Percentiles rank a stretch among this genome's conserved stretches.
These are phyloP conservation scores for Saccharomycopsis fermentans DNA, from an alignment of 805 yeast genomes.

Conservation along the genomic window DNA sequence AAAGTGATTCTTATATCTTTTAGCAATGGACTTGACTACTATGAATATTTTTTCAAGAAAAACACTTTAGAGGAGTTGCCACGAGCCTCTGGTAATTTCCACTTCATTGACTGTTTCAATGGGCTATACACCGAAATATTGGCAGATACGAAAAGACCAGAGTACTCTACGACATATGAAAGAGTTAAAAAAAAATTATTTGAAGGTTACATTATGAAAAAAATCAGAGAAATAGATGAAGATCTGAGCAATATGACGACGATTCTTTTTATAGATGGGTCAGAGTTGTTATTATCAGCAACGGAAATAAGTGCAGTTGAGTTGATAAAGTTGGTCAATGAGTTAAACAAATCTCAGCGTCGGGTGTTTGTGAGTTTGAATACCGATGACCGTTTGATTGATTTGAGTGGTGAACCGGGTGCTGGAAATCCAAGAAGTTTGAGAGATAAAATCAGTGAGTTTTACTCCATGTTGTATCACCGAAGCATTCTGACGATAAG, in stretches of 20 bases:
- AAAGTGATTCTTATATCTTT: slow-evolving; percentile 12
- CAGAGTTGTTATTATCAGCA: slow-evolving; percentile 12
- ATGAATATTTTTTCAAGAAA: slow-evolving; percentile 7
- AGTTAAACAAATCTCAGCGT: neutral
- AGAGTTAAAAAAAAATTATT: neutral
- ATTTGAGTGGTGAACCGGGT: neutral
- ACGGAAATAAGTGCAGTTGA: slow-evolving; percentile 3
- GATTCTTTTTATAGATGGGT: slow-evolving; percentile 7
- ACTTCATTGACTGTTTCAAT: slow-evolving; percentile 14
- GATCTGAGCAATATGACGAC: neutral
- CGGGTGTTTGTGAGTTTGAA: neutral
- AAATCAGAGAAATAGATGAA: neutral
- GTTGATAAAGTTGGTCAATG: slow-evolving; percentile 6
- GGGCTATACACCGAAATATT: slow-evolving; percentile 6
- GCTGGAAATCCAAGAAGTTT: neutral
- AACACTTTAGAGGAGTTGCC: slow-evolving; percentile 7
- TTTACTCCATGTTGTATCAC: slow-evolving; percentile 7
- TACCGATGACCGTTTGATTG: slow-evolving; percentile 8
- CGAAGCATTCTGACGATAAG: slow-evolving; percentile 4
- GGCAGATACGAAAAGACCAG: neutral
- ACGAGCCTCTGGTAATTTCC: neutral
- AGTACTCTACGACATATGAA: neutral
- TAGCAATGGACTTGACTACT: slow-evolving; percentile 1
- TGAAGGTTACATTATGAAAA: slow-evolving; percentile 1
- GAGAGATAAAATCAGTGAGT: slow-evolving; percentile 8